Evolutionary conservation across 2,329 filamentous ascomycete species (phyloP).

Genomic region (Alternaria conjuncta): DNA sequence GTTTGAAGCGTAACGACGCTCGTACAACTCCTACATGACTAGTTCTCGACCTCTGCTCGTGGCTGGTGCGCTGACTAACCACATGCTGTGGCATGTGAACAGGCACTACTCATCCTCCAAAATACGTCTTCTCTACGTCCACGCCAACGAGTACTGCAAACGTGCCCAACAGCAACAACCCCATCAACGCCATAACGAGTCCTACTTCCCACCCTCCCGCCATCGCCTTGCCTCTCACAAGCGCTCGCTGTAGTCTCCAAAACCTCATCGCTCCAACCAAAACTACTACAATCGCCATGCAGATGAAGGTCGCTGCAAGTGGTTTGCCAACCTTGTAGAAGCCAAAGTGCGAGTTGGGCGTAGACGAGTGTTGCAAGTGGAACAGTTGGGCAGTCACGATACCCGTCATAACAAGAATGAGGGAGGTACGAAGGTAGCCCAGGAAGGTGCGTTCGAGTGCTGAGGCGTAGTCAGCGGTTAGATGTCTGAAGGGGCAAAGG

Average conservation of each 20-base stretch:
- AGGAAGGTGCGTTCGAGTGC: constrained; percentile 78
- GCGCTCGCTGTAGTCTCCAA: constrained; percentile 66
- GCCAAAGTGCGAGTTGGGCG: constrained; percentile 57
- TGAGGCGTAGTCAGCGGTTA: constrained; percentile 41
- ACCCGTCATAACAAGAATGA: constrained; percentile 71
- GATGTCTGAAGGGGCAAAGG: neutral
- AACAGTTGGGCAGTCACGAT: constrained; percentile 73
- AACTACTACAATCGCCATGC: constrained; percentile 56
- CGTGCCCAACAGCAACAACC: constrained; percentile 37
- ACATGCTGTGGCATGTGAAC: neutral
- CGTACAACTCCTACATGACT: neutral
- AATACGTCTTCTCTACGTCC: constrained; percentile 24
- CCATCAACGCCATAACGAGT: constrained; percentile 54
- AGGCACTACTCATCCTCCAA: neutral
- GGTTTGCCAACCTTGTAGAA: constrained; percentile 68
- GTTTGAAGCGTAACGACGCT: neutral
- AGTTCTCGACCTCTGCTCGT: neutral
- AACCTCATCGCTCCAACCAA: constrained; percentile 64
- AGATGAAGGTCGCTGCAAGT: constrained; percentile 59
- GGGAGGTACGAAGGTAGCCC: constrained; percentile 73
- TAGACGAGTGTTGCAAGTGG: constrained; percentile 60
- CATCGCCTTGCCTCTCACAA: constrained; percentile 63
- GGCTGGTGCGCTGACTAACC: neutral
- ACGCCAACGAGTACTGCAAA: constrained; percentile 27
- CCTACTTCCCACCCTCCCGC: constrained; percentile 66